These are phyloP conservation scores for Penicillium sclerotigenum DNA, from an alignment of 2,329 filamentous ascomycete genomes.

Conservation along the genomic window DNA sequence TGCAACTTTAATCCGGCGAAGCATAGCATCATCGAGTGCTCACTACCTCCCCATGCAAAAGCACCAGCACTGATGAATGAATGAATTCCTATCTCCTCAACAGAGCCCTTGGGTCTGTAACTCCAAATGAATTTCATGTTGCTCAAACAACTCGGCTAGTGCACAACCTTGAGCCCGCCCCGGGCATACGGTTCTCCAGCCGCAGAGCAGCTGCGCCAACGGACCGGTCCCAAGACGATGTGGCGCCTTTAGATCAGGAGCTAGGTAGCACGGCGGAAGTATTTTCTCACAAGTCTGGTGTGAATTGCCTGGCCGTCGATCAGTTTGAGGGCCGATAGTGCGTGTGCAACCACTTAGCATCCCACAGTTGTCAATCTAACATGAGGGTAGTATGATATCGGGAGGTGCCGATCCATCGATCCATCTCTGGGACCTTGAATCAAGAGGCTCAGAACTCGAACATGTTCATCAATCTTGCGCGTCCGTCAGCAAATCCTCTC, in stretches of 20 bases:
- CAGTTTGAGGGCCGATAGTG: slow-evolving; percentile 75
- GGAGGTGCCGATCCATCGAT: slow-evolving; percentile 83
- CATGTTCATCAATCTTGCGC: slow-evolving; percentile 54
- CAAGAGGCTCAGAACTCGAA: slow-evolving; percentile 48
- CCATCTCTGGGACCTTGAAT: slow-evolving; percentile 82
- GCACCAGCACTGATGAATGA: slow-evolving; percentile 46
- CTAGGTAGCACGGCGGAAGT: slow-evolving; percentile 29
- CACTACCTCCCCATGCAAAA: neutral
- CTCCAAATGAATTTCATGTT: slow-evolving; percentile 62
- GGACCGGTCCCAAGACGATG: slow-evolving; percentile 10
- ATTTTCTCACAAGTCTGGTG: slow-evolving; percentile 70
- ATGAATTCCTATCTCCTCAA: slow-evolving; percentile 77
- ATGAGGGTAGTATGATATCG: slow-evolving; percentile 64
- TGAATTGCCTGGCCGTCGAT: slow-evolving; percentile 76
- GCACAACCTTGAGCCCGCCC: slow-evolving; percentile 65
- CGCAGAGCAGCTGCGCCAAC: slow-evolving; percentile 32
- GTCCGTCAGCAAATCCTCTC: slow-evolving; percentile 39
- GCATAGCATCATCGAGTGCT: slow-evolving; percentile 24
- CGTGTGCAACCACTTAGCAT: slow-evolving; percentile 9
- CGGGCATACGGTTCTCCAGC: slow-evolving; percentile 68
- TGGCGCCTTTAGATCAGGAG: slow-evolving; percentile 13
- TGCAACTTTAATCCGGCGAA: slow-evolving; percentile 23
- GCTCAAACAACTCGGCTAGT: slow-evolving; percentile 65
- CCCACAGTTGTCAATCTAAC: slow-evolving; percentile 5
- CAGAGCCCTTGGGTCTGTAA: slow-evolving; percentile 67